Conservation (phyloP, 805 yeast species). For the Ogataea polymorpha region DNA sequence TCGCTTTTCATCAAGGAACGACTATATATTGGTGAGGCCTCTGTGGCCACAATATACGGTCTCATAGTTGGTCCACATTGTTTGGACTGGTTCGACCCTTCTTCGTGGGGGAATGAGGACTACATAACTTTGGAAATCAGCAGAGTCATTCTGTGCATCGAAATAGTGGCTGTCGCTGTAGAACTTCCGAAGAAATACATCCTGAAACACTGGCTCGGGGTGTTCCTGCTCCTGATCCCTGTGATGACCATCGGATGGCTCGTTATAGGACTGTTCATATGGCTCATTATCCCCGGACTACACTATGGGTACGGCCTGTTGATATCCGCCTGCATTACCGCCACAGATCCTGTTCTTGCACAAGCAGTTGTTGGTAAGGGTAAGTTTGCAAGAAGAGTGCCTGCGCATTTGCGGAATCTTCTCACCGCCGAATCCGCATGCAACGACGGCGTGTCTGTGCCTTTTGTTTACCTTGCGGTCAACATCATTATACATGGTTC, state of each 20-base stretch:
- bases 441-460: slow-evolving; percentile 71
- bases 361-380: slow-evolving; percentile 75
- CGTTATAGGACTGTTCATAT: slow-evolving; percentile 58
- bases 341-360: slow-evolving; percentile 74
- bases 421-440: slow-evolving; percentile 72
- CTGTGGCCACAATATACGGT: slow-evolving; percentile 63
- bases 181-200: slow-evolving; percentile 69
- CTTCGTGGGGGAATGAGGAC: slow-evolving; percentile 54
- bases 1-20: slow-evolving; percentile 59
- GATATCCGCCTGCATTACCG: slow-evolving; percentile 69
- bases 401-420: slow-evolving; percentile 58
- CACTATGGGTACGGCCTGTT: slow-evolving; percentile 53
- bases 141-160: slow-evolving; percentile 64
- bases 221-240: slow-evolving; percentile 57
- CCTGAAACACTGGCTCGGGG: slow-evolving; percentile 55
- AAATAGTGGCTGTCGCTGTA: slow-evolving; percentile 69
- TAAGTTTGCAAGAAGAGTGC: slow-evolving; percentile 63
- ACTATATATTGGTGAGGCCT: slow-evolving; percentile 62
- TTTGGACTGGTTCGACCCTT: slow-evolving; percentile 54
- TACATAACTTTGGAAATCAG: slow-evolving; percentile 56
- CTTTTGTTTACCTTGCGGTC: slow-evolving; percentile 62
- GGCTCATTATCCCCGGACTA: slow-evolving; percentile 57
- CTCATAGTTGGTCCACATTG: slow-evolving; percentile 59
- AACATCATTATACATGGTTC: slow-evolving; percentile 50
- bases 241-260: slow-evolving; percentile 75